Base-by-base conservation (phyloP, 73 alveolate genomes). In the Paramecium biaurelia region DNA sequence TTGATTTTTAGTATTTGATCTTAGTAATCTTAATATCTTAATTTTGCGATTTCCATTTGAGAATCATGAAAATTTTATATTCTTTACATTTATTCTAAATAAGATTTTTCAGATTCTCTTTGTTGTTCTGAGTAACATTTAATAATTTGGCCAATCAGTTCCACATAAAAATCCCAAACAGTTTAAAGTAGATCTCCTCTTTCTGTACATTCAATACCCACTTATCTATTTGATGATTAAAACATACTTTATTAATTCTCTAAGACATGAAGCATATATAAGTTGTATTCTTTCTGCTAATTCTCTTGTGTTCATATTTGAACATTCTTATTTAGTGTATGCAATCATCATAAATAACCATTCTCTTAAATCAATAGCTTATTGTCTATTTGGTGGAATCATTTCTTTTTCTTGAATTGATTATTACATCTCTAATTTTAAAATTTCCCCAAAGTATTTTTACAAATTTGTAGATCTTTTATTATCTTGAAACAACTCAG, bases 341-440 rank as follows among this genome's bases (percentile, higher is more conserved):
- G 90, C 70, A 24, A 79, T 41, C 90, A 79, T 79, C 90, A 79
- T 43, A 7, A 79, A 47, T 26, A 79, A 24, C 90, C 90, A 79
- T 43, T 79, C 90, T 45, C 45, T 79, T 15, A 79, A 45, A 47
- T 79, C 90, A 23, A 79, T 47, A 6, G 90, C 90, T 20, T 79
- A 9, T 34, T 79, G 23, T 43, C 90, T 38, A 79, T 79, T 79
- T 21, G 90, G 90, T 20, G 90, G 90, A 24, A 79, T 45, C 90
- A 79, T 43, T 43, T 79, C 90, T 41, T 79, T 45, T 43, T 38
- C 45, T 32, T 79, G 58, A 34, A 72, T 45, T n/a, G 56, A 79
- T 26, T 41, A 63, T 24, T 41, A 45, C 45, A 41, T 21, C 8
- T 45, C 90, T 34, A 30, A 34, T 79, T 79, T 79, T 41, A 79